A percentile compares a stretch with the other conserved stretches of the same genome.
Evolutionary conservation across 2,329 filamentous ascomycete genomes (phyloP).

Genomic region (Hirsutella thompsonii): DNA sequence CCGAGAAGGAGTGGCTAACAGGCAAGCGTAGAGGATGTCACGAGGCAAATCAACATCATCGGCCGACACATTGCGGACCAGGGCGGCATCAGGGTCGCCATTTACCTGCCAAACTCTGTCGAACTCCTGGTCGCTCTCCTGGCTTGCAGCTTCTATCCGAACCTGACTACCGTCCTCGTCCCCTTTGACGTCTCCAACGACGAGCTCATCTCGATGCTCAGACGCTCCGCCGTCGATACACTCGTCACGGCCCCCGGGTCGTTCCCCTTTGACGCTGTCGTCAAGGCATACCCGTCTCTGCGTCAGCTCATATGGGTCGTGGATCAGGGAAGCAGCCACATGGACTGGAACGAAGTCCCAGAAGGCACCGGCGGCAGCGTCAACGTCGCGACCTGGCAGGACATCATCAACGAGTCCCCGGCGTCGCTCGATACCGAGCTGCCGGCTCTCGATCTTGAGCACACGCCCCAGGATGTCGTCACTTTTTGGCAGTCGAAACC

Average conservation of each 20-base stretch:
- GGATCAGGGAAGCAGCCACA: slow-evolving; percentile 76
- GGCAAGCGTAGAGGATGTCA: slow-evolving; percentile 46
- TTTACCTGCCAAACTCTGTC: slow-evolving; percentile 87
- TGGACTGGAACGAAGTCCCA: slow-evolving; percentile 90
- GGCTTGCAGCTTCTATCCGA: slow-evolving; percentile 73
- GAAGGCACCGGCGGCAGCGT: slow-evolving; percentile 61
- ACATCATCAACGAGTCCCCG: slow-evolving; percentile 63
- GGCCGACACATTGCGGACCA: slow-evolving; percentile 64
- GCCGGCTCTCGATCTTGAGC: slow-evolving; percentile 45
- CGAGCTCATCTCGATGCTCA: slow-evolving; percentile 58
- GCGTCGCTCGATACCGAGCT: slow-evolving; percentile 46
- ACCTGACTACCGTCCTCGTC: slow-evolving; percentile 69
- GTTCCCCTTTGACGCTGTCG: slow-evolving; percentile 66
- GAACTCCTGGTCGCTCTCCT: slow-evolving; percentile 77
- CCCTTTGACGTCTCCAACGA: slow-evolving; percentile 68
- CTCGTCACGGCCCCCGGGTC: slow-evolving; percentile 76
- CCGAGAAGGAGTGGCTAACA: not conserved
- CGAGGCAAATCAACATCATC: slow-evolving; percentile 76
- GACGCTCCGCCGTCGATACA: slow-evolving; percentile 62
- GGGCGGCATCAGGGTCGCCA: slow-evolving; percentile 63
- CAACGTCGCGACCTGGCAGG: slow-evolving; percentile 85
- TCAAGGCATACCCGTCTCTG: slow-evolving; percentile 55
- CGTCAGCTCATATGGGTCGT: slow-evolving; percentile 84
- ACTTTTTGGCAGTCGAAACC: slow-evolving; percentile 52
- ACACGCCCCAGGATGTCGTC: slow-evolving; percentile 41